Evolutionary conservation across 1,139 yeast species (phyloP), one percentile per base, ranked within the genome.

Genomic region (Yamadazyma mexicana): DNA sequence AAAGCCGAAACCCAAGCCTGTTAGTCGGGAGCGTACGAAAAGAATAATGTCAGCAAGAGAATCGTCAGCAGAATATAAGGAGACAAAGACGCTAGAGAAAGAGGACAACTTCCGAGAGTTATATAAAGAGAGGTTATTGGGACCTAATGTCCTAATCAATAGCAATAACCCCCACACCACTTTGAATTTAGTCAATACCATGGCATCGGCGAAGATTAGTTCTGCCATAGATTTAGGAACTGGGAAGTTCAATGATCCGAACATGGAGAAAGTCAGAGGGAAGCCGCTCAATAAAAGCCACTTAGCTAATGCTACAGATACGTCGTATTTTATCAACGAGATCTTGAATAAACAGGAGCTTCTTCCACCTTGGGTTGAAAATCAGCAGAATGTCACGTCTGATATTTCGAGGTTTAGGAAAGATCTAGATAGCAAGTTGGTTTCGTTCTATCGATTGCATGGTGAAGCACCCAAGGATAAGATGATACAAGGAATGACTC

Each of bases 281-380:
- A 70, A 76, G 48, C 83, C 84, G 2, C 53, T 83, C 18, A 69
- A 70, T 29, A 55, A 57, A 27, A 77, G 73, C 15, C 87, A 86
- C 54, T 63, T 88, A 56, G 83, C 81, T 46, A 81, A 86, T 50
- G 55, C 72, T 30, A 60, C 66, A 7, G 73, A 70, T 45, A 52
- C 72, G 4, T 65, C 62, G 43, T 72, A 67, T 47, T 72, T 72
- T 45, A 59, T 72, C 60, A 71, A 69, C 49, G 71, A 69, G 46
- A 82, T 88, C 35, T 64, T 88, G 43, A 81, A 78, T 48, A 76
- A 78, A 33, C 96, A 88, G 58, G 89, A 87, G 34, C 81, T 86
- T 0, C 67, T 82, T 9, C 96, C 96, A 0, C 94, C 95, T 0
- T 88, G 96, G 96, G 82, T 88, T 24, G 95, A 87, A 51, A 80